A percentile compares a stretch with the other conserved stretches of the same genome.
These are phyloP conservation scores for Claviceps sp. DNA, from an alignment of 2,329 filamentous ascomycete genomes.

Conservation along the genomic window DNA sequence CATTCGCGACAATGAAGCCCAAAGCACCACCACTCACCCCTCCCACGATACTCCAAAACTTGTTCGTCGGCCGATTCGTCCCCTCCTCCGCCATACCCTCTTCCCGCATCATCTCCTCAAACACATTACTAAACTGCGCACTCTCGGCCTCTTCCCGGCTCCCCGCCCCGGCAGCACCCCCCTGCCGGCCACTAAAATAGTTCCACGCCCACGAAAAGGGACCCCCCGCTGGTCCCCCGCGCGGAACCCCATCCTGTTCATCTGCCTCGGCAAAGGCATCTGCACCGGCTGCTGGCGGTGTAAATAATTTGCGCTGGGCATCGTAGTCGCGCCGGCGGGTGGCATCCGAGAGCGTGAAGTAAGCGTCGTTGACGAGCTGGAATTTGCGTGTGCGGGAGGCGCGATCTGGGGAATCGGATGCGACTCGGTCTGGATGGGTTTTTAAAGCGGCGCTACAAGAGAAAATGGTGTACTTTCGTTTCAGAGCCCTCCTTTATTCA, in stretches of 20 bases:
- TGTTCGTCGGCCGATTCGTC: conserved; percentile 45
- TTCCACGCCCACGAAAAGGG: conserved; percentile 70
- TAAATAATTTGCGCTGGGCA: conserved; percentile 35
- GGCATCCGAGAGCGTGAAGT: conserved; percentile 78
- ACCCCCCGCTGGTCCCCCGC: conserved; percentile 14
- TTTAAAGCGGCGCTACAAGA: conserved; percentile 63
- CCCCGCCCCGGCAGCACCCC: conserved; percentile 15
- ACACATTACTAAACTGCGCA: conserved; percentile 75
- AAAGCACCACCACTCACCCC: conserved; percentile 78
- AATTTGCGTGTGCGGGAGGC: conserved; percentile 71
- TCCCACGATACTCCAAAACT: conserved; percentile 80
- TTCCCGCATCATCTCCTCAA: conserved; percentile 83
- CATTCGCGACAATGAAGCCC: conserved; percentile 89
- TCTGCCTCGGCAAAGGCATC: conserved; percentile 31
- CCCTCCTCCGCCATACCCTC: conserved; percentile 66
- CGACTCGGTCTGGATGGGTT: conserved; percentile 84
- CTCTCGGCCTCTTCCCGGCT: conserved; percentile 44
- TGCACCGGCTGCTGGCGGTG: conserved; percentile 10
- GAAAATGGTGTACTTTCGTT: too few relatives aligned
- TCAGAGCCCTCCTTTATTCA: not conserved
- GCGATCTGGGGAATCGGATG: conserved; percentile 72
- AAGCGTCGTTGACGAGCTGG: conserved; percentile 85
- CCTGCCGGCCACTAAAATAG: conserved; percentile 32
- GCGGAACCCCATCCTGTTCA: conserved; percentile 24
- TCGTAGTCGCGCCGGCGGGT: conserved; percentile 75